Evolutionary conservation across 805 yeast species (phyloP).

Genomic region (Saccharomycopsis microspora): DNA sequence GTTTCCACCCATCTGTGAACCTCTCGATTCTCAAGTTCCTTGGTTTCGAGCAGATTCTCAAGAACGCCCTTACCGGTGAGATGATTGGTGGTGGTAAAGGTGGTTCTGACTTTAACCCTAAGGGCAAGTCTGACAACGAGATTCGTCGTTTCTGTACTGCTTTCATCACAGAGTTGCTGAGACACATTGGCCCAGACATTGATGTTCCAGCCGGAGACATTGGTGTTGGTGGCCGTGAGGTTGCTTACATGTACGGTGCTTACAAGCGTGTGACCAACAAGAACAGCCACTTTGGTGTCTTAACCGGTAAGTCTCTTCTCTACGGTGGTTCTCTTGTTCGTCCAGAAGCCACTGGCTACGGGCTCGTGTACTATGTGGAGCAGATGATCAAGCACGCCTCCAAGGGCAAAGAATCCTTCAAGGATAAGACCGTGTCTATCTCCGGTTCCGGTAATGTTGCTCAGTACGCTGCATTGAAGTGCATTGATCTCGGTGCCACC

Average conservation of each 20-base stretch:
- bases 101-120: conserved; percentile 97
- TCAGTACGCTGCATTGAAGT: conserved; percentile 96
- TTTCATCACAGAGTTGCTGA: conserved; percentile 89
- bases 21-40: conserved; percentile 89
- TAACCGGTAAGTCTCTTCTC: conserved; percentile 94
- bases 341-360: conserved; percentile 99
- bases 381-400: conserved; percentile 94
- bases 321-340: conserved; percentile 99
- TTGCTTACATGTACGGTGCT: conserved; percentile 94
- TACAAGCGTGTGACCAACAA: conserved; percentile 62
- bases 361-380: conserved; percentile 92
- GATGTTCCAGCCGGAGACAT: conserved; percentile 99
- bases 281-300: conserved; percentile 93
- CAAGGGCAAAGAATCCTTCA: conserved; percentile 77
- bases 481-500: conserved; percentile 90
- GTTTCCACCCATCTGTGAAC: conserved; percentile 96
- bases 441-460: conserved; percentile 99
- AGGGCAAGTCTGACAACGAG: conserved; percentile 86
- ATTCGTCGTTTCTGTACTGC: conserved; percentile 94
- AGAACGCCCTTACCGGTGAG: conserved; percentile 94
- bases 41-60: conserved; percentile 97
- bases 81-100: conserved; percentile 99
- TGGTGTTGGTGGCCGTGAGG: conserved; percentile 95
- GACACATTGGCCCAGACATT: conserved; percentile 94
- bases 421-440: conserved; percentile 90